Evolutionary conservation across 768 basidiomycete species (phyloP).

Genomic region (Phanerodontia chrysosporium): DNA sequence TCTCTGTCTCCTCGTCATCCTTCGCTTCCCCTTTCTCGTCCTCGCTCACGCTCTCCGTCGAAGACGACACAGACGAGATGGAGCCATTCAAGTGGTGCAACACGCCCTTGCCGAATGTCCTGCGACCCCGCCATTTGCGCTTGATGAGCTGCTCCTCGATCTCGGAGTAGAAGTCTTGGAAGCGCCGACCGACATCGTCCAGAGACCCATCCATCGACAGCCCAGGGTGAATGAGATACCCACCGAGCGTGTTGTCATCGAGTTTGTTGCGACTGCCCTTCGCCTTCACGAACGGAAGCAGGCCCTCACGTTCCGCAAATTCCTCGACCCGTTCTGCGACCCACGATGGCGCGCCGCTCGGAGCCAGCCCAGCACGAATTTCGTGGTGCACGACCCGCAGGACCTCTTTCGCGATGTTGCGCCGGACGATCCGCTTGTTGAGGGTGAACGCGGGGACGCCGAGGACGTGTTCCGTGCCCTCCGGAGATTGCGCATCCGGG

Average conservation of each 20-base stretch:
- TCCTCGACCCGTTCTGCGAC: constrained; percentile 54
- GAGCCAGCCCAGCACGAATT: constrained; percentile 43
- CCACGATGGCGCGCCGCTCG: constrained; percentile 47
- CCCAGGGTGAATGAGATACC: constrained; percentile 8
- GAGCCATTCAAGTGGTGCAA: constrained; percentile 6
- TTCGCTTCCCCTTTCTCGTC: constrained; percentile 17
- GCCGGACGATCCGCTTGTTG: constrained; percentile 44
- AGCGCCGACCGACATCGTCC: constrained; percentile 46
- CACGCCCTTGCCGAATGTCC: constrained; percentile 4
- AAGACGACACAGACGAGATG: constrained; percentile 7
- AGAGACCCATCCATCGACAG: constrained; percentile 33
- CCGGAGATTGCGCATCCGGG: constrained; percentile 1
- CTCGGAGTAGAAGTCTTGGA: constrained; percentile 69
- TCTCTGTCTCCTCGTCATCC: constrained; percentile 17
- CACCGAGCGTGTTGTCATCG: constrained; percentile 6
- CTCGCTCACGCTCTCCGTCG: constrained; percentile 9
- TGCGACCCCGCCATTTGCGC: constrained; percentile 33
- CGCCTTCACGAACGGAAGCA: constrained; percentile 40
- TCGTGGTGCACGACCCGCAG: constrained; percentile 51
- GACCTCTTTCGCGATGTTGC: constrained; percentile 52
- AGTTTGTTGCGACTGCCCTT: constrained; percentile 9
- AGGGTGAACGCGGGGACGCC: constrained; percentile 64
- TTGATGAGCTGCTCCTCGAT: constrained; percentile 62
- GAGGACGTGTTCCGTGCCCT: constrained; percentile 32
- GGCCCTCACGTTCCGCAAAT: constrained; percentile 51